Conservation (phyloP, 306 rosid genomes). For the Prunus mongolica region DNA sequence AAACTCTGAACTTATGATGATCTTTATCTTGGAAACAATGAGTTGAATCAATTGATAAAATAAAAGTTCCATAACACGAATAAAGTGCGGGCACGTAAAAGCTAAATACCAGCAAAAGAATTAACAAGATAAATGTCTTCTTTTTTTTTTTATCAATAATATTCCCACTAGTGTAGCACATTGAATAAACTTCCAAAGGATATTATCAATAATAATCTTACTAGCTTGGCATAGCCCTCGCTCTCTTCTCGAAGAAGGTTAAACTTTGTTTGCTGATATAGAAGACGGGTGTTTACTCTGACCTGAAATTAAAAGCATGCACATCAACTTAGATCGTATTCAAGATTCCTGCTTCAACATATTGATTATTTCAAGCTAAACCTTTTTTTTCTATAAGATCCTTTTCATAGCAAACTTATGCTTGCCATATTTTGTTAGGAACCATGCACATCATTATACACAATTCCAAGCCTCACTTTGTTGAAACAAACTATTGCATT, state of each 20-base stretch:
- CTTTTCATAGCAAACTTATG: not conserved
- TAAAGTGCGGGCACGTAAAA: too few relatives aligned
- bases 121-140: not conserved
- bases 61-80: not conserved
- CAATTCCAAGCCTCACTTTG: not conserved
- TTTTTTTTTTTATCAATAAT: not conserved
- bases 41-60: not conserved
- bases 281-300: constrained; percentile 95
- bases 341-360: not conserved
- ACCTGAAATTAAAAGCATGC: constrained; percentile 57
- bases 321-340: constrained; percentile 13
- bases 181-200: not conserved
- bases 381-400: not conserved
- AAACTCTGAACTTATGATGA: not conserved
- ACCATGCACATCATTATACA: not conserved
- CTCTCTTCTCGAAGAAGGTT: constrained; percentile 98
- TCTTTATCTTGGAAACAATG: not conserved
- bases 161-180: not conserved
- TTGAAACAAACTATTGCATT: not conserved
- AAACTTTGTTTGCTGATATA: constrained; percentile 97
- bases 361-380: not conserved
- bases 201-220: constrained; percentile 26
- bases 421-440: not conserved
- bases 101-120: not conserved
- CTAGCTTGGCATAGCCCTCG: constrained; percentile 99